Evolutionary conservation across 345 rosid species (phyloP), one percentile per base, ranked within the genome.

Genomic region (Excoecaria cochinchinensis): DNA sequence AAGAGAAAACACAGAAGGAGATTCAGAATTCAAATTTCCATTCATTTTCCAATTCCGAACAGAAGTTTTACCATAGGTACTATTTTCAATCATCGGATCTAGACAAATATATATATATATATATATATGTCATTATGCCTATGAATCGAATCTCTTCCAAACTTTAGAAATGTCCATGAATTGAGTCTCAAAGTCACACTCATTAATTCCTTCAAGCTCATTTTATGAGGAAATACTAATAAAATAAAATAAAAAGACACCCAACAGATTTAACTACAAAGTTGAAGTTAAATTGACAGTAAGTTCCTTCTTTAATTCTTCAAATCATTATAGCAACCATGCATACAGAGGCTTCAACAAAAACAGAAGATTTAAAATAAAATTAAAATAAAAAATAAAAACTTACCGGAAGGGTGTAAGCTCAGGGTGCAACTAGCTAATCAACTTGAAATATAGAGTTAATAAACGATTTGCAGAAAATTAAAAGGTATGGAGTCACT

Each of bases 401-500:
- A 31, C 31, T 31, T 31, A 31, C 31, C 2, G 31, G 31, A 1
- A 31, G 31, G 69, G 21, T 71, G 51, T 42, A 63, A 61, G 50
- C 50, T 9, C 40, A 13, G 24, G 39, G 69, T 64, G 19, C n/a
- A 73, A 64, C 42, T 8, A 70, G 50, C 46, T 42, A 31, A 39
- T 38, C 38, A 38, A 51, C n/a, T 21, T 6, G 10, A 76, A 76
- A 46, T n/a, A n/a, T 38, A 44, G 55, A 19, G 59, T 68, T 24
- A 68, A 17, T 38, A 66, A 22, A 55, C 51, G 21, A 11, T 19
- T 13, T 50, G 55, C 21, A 11, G 14, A 55, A 46, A 44, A 42
- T 39, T 31, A 8, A 16, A 69, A 72, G 25, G 31, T 25, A 21
- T 31, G 3, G 44, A 51, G 59, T 71, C 64, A 53, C 47, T 80